These are phyloP conservation scores for Mortierella sp. DNA, from an alignment of 371 early-diverging fungal species.

Conservation along the genomic window DNA sequence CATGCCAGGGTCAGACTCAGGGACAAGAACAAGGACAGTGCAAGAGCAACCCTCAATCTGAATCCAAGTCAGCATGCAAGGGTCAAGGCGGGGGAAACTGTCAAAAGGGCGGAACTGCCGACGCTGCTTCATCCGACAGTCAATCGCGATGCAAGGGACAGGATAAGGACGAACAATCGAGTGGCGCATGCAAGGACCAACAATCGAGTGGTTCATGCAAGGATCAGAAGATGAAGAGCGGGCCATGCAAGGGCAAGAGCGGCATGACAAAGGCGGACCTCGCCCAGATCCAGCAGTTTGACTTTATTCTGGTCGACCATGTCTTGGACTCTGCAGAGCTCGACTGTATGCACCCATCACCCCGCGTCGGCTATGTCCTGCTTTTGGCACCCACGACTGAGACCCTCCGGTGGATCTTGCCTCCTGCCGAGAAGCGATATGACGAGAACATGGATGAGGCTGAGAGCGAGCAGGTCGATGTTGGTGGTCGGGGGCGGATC, in stretches of 20 bases:
- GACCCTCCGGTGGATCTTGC: conserved; percentile 45
- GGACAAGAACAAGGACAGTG: background rate
- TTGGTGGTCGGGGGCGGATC: conserved; percentile 37
- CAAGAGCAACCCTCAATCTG: background rate
- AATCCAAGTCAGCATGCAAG: background rate
- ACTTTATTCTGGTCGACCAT: conserved; percentile 50
- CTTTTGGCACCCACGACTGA: conserved; percentile 45
- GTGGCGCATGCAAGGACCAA: background rate
- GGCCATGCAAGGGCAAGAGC: background rate
- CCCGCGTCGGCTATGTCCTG: conserved; percentile 35
- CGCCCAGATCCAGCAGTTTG: conserved; percentile 23
- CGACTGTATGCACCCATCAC: conserved; percentile 40
- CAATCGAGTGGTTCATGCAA: background rate
- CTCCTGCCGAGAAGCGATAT: conserved; percentile 26
- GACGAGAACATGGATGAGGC: conserved; percentile 16
- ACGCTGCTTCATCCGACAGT: background rate
- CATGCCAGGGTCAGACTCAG: background rate
- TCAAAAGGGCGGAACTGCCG: background rate
- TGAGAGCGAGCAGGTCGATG: conserved; percentile 27
- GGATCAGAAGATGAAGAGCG: background rate
- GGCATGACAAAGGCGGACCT: background rate
- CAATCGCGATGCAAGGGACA: background rate
- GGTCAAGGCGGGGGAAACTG: background rate
- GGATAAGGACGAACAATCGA: background rate
- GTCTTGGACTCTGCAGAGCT: conserved; percentile 45